Conservation (phyloP, 1,139 yeast species). For the Debaryomycetaceae sp. region DNA sequence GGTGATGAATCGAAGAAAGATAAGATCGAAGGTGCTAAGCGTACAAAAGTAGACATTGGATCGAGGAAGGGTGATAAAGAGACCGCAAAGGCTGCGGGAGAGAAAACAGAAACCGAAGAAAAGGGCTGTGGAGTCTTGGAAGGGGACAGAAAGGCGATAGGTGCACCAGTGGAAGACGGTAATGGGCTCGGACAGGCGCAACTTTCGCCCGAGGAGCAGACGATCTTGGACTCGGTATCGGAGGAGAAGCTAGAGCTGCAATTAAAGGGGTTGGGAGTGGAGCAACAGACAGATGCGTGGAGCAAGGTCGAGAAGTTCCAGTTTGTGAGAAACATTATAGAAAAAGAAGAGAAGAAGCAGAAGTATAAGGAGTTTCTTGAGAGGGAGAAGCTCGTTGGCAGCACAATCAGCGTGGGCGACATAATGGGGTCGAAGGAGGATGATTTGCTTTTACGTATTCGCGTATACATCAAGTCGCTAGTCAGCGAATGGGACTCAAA, state of each 20-base stretch:
- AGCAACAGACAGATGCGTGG: slow-evolving; percentile 3
- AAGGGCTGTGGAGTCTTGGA: background rate
- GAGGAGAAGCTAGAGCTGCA: slow-evolving; percentile 13
- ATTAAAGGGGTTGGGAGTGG: slow-evolving; percentile 12
- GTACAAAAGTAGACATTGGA: background rate
- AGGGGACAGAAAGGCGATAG: background rate
- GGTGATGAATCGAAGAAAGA: background rate
- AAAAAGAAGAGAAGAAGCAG: slow-evolving; percentile 13
- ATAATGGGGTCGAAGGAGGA: slow-evolving; percentile 27
- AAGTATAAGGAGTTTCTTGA: slow-evolving; percentile 15
- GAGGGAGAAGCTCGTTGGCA: slow-evolving; percentile 19
- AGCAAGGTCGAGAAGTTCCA: background rate
- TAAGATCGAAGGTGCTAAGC: background rate
- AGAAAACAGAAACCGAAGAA: background rate
- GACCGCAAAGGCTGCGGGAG: too few species aligned
- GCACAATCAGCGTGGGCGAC: slow-evolving; percentile 28
- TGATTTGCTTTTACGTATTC: slow-evolving; percentile 36
- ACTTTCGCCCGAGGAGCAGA: slow-evolving; percentile 1
- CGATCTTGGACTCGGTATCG: slow-evolving; percentile 11
- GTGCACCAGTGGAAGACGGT: background rate
- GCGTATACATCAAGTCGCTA: slow-evolving; percentile 48
- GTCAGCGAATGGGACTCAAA: slow-evolving; percentile 42
- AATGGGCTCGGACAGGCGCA: background rate
- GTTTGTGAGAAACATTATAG: slow-evolving; percentile 12
- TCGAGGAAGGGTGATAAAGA: background rate